Conservation (phyloP, 2,329 filamentous ascomycete genomes). For the Whalleya microplaca region DNA sequence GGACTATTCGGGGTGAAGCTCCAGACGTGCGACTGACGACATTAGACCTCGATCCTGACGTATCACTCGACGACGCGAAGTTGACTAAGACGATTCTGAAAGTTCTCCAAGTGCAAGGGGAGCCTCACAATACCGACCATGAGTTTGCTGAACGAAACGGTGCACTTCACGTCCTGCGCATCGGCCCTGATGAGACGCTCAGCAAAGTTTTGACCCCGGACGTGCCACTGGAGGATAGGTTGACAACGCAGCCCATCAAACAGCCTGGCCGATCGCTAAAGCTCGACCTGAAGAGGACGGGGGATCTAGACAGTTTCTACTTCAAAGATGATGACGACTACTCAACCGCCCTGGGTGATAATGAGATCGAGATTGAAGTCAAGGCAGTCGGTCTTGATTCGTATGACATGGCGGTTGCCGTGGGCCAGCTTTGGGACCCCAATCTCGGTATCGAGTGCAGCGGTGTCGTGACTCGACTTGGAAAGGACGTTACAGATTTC, state of each 20-base stretch:
- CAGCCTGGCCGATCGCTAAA: conserved; percentile 31
- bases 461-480: conserved; percentile 29
- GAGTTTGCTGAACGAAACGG: conserved; percentile 34
- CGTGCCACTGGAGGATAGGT: conserved; percentile 24
- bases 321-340: conserved; percentile 31
- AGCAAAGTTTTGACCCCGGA: conserved; percentile 30
- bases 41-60: conserved; percentile 48
- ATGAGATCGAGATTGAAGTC: conserved; percentile 33
- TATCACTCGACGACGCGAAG: conserved; percentile 33
- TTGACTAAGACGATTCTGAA: conserved; percentile 40
- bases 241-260: conserved; percentile 32
- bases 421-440: conserved; percentile 35
- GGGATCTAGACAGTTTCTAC: conserved; percentile 35
- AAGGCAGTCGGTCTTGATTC: conserved; percentile 33
- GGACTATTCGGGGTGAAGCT: conserved; percentile 50
- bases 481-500: conserved; percentile 31
- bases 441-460: conserved; percentile 34
- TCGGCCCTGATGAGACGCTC: conserved; percentile 29
- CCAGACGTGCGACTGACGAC: conserved; percentile 48
- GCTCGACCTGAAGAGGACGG: conserved; percentile 31
- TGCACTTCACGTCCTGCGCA: conserved; percentile 29
- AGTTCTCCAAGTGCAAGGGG: conserved; percentile 29
- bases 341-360: conserved; percentile 26
- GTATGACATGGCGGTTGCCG: conserved; percentile 34
- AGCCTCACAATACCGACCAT: conserved; percentile 29